Evolutionary conservation across 208 protist genomes (phyloP), one percentile per base, ranked within the genome.

Genomic region (Acanthamoeba triangularis): DNA sequence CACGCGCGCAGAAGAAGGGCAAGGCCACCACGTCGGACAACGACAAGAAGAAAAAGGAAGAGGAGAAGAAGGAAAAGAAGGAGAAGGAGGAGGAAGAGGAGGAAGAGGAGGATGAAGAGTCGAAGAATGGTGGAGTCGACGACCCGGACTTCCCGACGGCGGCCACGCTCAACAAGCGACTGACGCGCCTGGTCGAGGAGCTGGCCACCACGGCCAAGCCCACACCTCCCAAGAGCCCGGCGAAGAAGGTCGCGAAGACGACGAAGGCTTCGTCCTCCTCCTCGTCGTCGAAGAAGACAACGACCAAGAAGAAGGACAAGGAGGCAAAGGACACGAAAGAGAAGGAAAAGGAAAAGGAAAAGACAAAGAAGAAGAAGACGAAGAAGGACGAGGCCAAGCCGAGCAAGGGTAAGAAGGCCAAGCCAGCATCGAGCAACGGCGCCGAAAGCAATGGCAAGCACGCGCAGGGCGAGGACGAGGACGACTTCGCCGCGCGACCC

Each of bases 101-200:
- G 0, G 44, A 87, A 3, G 25, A 78, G 2, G 30, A 44, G 69
- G 69, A 78, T 0, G 8, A 33, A 14, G 30, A 78, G 30, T 7
- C 8, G 30, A 10, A 10, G 37, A 78, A 47, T 30, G 69, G 23
- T 11, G 69, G 4, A 10, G 35, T 13, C 25, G 47, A 56, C 56
- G 78, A 59, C 56, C 44, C 78, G n/a, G 44, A 59, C 78, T 87
- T 87, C 35, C 44, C 69, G 14, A 78, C 69, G 11, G n/a, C 69
- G 69, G 69, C 37, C 37, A 78, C 69, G 37, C 69, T 78, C 69
- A 78, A 35, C 33, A 78, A 78, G 69, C 69, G 69, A 25, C 69
- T 78, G 33, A 78, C 69, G 69, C n/a, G 69, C 16, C 69, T 78
- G 69, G 37, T 78, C 37, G 69, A 78, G 69, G 69, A 35, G 33